Conservation (phyloP, 495 filamentous ascomycete genomes). For the Trichocladium antarcticum region DNA sequence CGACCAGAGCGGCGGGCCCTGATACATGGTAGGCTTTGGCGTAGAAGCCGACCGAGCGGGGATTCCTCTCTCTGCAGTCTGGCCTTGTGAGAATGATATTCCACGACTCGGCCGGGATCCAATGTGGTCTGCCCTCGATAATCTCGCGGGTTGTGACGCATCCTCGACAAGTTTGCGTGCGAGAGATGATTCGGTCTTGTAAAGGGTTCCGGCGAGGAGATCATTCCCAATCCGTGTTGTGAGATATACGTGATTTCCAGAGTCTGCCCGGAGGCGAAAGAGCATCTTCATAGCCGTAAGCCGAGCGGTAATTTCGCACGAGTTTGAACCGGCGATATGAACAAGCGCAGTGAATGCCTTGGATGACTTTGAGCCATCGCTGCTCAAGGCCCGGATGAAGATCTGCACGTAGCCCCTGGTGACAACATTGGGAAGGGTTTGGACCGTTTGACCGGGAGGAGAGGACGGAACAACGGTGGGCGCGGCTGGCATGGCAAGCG, state of each 20-base stretch:
- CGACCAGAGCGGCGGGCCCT: conserved; percentile 41
- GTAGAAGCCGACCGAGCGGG: conserved; percentile 29
- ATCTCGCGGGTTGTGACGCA: conserved; percentile 30
- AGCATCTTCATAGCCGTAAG: conserved; percentile 74
- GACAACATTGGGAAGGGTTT: conserved; percentile 45
- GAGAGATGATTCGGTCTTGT: conserved; percentile 49
- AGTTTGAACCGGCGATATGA: conserved; percentile 44
- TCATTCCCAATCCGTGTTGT: conserved; percentile 54
- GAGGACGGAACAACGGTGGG: conserved; percentile 14
- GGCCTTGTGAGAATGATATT: conserved; percentile 37
- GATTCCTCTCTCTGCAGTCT: conserved; percentile 26
- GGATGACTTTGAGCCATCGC: conserved; percentile 40
- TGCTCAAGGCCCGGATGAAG: conserved; percentile 50
- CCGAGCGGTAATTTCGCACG: conserved; percentile 54
- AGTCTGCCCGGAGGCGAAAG: conserved; percentile 74
- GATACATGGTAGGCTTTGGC: conserved; percentile 23
- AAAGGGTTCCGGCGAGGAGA: conserved; percentile 57
- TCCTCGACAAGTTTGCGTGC: conserved; percentile 42
- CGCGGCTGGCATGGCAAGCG: conserved; percentile 24
- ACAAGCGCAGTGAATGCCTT: conserved; percentile 46
- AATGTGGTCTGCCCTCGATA: conserved; percentile 27
- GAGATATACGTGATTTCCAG: conserved; percentile 58
- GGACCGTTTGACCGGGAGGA: conserved; percentile 19
- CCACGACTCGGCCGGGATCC: conserved; percentile 34
- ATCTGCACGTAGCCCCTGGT: conserved; percentile 46